A percentile compares a stretch with the other conserved stretches of the same genome.
Conservation (phyloP, 2,329 filamentous ascomycete genomes). For the Pseudogymnoascus sp. region DNA sequence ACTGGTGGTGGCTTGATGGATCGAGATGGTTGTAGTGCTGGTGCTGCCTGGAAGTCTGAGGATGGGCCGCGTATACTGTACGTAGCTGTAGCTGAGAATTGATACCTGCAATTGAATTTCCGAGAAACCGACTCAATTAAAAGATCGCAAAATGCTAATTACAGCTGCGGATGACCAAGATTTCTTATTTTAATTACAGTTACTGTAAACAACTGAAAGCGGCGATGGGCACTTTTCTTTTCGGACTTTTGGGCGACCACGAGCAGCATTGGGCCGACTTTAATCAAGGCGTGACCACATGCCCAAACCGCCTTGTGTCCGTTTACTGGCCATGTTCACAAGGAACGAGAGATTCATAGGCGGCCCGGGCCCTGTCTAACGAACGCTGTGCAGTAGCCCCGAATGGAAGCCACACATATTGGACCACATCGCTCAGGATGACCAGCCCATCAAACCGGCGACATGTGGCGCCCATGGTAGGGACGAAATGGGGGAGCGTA, state of each 20-base stretch:
- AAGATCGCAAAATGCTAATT: neutral
- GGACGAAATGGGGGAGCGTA: neutral
- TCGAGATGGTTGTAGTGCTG: neutral
- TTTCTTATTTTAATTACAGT: neutral
- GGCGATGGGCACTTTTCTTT: neutral
- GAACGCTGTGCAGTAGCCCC: neutral
- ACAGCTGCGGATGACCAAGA: neutral
- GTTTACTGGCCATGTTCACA: neutral
- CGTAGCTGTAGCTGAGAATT: neutral
- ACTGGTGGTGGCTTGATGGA: neutral
- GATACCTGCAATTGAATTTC: neutral
- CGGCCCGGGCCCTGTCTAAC: slow-evolving; percentile 3
- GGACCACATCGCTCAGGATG: slow-evolving; percentile 6
- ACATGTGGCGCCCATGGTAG: slow-evolving; percentile 6
- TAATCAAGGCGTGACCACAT: slow-evolving; percentile 5
- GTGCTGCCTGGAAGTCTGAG: neutral
- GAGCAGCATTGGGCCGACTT: slow-evolving; percentile 6
- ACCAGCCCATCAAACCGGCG: neutral
- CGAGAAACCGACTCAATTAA: neutral
- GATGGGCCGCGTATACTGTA: neutral
- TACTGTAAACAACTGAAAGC: neutral
- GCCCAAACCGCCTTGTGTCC: neutral
- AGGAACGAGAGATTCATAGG: slow-evolving; percentile 7
- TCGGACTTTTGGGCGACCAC: neutral
- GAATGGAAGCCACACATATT: slow-evolving; percentile 5